A percentile compares a stretch with the other conserved stretches of the same genome.
Conservation (phyloP, 2,329 filamentous ascomycete species). For the Chaetomiaceae sp. region DNA sequence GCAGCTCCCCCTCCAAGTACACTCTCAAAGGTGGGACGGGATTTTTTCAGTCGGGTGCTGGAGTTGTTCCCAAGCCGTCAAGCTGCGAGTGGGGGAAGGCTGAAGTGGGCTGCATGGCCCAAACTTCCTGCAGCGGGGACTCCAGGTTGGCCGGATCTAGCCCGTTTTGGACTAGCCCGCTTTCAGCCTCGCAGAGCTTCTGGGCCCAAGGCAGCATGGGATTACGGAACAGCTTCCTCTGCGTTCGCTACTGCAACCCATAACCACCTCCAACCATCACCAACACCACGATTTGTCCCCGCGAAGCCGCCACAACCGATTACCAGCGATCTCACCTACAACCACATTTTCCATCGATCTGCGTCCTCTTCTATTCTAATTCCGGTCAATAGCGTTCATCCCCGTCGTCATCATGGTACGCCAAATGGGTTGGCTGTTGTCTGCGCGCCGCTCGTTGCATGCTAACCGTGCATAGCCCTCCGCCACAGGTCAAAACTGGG, state of each 20-base stretch:
- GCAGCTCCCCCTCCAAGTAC: constrained; percentile 21
- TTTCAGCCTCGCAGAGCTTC: constrained; percentile 29
- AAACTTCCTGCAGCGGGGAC: constrained; percentile 10
- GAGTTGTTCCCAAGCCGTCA: constrained; percentile 23
- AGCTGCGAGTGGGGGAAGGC: constrained; percentile 6
- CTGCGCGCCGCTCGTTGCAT: background rate
- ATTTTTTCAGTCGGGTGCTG: constrained; percentile 26
- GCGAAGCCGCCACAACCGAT: background rate
- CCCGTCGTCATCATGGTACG: constrained; percentile 25
- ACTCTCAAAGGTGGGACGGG: constrained; percentile 23
- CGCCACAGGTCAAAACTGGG: constrained; percentile 91
- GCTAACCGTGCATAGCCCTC: constrained; percentile 63
- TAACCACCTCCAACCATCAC: constrained; percentile 5
- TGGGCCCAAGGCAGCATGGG: constrained; percentile 29
- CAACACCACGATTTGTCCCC: background rate
- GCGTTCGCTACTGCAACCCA: constrained; percentile 13
- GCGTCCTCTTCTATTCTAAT: background rate
- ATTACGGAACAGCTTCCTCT: constrained; percentile 28
- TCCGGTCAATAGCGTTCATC: background rate
- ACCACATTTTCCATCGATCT: background rate
- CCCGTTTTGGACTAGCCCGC: constrained; percentile 17
- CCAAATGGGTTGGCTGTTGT: background rate
- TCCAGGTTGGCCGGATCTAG: constrained; percentile 11
- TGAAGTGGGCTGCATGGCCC: constrained; percentile 4
- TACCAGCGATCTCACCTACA: background rate